Conservation (phyloP, 306 rosid species). For the Corylus americana region DNA sequence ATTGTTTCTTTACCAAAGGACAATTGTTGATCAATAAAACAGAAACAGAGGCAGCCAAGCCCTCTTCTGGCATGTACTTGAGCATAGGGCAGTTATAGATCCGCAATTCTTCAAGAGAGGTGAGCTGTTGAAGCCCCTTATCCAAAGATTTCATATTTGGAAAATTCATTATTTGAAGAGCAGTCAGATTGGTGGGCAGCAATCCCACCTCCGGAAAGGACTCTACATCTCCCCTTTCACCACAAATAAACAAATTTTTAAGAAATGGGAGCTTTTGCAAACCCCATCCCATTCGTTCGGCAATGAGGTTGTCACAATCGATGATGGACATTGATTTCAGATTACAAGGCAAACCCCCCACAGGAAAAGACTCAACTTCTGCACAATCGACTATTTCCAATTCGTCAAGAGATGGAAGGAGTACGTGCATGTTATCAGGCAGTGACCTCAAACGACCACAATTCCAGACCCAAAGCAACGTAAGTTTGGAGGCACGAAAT, state of each 20-base stretch:
- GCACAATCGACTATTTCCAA: not conserved
- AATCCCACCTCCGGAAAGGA: slow-evolving; percentile 23
- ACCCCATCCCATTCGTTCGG: slow-evolving; percentile 23
- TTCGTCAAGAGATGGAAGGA: slow-evolving; percentile 7
- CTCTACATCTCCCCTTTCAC: not conserved
- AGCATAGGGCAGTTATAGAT: no score
- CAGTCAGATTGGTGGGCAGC: slow-evolving; percentile 24
- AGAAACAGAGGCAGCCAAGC: no score
- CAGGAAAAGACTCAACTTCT: slow-evolving; percentile 16
- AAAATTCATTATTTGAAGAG: no score
- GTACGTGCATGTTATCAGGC: slow-evolving; percentile 1
- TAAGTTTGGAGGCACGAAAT: not conserved
- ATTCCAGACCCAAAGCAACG: not conserved
- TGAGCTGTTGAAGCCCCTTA: slow-evolving; percentile 2
- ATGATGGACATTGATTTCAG: not conserved
- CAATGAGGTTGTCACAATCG: slow-evolving; percentile 1
- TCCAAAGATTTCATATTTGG: not conserved
- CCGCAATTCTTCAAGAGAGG: no score
- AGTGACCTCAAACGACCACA: not conserved
- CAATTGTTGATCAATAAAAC: no score
- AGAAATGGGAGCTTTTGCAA: not conserved
- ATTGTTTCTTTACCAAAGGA: no score
- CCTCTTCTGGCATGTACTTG: no score
- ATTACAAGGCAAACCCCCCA: slow-evolving; percentile 11
- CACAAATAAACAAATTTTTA: rapidly evolving